Base-by-base conservation (phyloP, 257 asterid genomes). In the Solanum okadae region DNA sequence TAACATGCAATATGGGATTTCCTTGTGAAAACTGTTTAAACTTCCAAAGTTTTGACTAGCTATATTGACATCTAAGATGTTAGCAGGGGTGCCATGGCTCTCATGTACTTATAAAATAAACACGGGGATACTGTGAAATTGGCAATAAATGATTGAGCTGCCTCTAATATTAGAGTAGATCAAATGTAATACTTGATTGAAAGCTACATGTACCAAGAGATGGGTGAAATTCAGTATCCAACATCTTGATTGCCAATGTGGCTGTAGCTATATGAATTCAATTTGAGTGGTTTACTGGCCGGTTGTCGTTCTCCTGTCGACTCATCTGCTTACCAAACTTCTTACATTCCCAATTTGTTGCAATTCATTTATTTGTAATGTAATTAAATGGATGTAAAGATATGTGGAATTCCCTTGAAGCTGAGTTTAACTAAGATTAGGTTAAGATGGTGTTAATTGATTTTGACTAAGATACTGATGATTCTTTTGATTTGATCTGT, bases 231-330 rank as follows among this genome's bases (percentile, higher is more conserved):
- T 3, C 56, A 88, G 31, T 90, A 81, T 87, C 92, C 92, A 87
- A 52, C 13, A 68, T 93, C 94, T 93, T 93, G 95, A 90, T 9
- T 88, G 94, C 95, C 94, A 65, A 86, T 83, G 86, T 77, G 94
- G 94, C 93, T 90, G 93, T 93, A 92, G 95, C 94, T 16, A 91
- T 71, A 88, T 76, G 12, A 72, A 92, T 61, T 33, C 1, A 90
- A n/a, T 37, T 23, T 25, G 83, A 85, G 94, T 88, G 89, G 93
- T 92, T 93, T 67, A 89, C 95, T 93, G 94, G 95, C 95, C 92
- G 95, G 93, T 93, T 89, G 93, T 92, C 88, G 92, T 90, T 89
- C 3, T 76, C 3, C 46, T 82, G 37, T 93, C 90, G 92, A 88
- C 88, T 73, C 22, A 92, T 93, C 94, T 93, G 89, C 89, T 87